These are phyloP conservation scores for Scenedesmus sp. DNA, from an alignment of 163 green algal genomes.

Conservation along the genomic window DNA sequence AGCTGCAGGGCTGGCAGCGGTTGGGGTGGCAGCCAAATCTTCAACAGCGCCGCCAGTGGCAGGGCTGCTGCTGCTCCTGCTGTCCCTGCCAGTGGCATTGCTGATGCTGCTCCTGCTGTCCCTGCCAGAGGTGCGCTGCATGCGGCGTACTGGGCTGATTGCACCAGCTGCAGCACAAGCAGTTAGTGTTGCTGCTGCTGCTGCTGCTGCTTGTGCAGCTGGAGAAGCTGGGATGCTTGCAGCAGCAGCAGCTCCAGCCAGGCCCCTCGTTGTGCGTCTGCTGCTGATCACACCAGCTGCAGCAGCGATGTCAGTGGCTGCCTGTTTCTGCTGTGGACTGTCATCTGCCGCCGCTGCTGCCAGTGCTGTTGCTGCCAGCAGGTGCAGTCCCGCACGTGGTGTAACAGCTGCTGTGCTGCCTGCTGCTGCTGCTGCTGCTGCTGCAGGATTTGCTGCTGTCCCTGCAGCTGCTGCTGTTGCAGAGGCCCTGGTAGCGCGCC, in stretches of 20 bases:
- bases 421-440: background rate
- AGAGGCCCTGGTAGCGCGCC: background rate
- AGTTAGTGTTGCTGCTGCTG: background rate
- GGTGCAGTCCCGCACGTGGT: constrained; percentile 1
- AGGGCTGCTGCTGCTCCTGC: background rate
- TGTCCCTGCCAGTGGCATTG: background rate
- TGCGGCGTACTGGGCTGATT: background rate
- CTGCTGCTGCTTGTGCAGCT: constrained; percentile 2
- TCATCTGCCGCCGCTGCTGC: background rate
- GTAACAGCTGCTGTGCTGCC: background rate
- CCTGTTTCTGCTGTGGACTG: background rate
- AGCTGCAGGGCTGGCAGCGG: background rate
- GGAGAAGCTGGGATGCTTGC: background rate
- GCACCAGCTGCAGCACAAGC: background rate
- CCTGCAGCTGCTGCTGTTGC: background rate
- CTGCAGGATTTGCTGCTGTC: background rate
- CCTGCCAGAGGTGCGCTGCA: background rate
- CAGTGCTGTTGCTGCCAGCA: background rate
- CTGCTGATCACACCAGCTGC: background rate
- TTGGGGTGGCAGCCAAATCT: background rate
- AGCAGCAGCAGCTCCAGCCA: background rate
- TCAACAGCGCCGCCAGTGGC: background rate
- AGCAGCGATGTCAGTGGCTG: too few relatives aligned
- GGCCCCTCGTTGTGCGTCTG: background rate
- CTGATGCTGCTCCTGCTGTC: background rate